phyloP scores from a whole-genome alignment of 2,329 filamentous ascomycete genomes.

The Dactylellina sp. region DNA sequence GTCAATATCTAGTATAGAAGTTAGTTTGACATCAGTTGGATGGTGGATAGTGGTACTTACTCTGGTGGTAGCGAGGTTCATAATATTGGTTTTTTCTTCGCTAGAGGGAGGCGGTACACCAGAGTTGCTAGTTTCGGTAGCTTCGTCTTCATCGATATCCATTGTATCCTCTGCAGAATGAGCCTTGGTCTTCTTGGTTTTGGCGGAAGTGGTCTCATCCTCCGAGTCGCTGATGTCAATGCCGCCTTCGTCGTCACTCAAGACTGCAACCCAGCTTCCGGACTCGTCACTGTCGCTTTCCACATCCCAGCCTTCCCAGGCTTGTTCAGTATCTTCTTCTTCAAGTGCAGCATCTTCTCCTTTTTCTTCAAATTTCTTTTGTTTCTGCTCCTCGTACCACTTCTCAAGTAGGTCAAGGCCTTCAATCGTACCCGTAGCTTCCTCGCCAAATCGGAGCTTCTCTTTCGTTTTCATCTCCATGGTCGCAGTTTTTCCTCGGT shows the following conservation, averaged over 20 bases:
- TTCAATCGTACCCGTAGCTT: conserved; percentile 83
- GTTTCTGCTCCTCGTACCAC: conserved; percentile 90
- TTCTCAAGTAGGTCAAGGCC: conserved; percentile 89
- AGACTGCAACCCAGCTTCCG: conserved; percentile 46
- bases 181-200: conserved; percentile 68
- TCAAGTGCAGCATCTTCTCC: conserved; percentile 74
- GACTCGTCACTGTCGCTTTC: conserved; percentile 77
- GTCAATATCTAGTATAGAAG: conserved; percentile 79
- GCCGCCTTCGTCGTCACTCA: conserved; percentile 61
- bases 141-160: conserved; percentile 57
- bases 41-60: conserved; percentile 44
- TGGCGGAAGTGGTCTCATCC: conserved; percentile 70
- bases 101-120: neutral
- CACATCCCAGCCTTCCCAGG: conserved; percentile 77
- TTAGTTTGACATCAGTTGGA: conserved; percentile 4
- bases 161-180: conserved; percentile 60
- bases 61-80: conserved; percentile 62
- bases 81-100: conserved; percentile 58
- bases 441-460: conserved; percentile 83
- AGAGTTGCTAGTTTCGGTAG: conserved; percentile 24
- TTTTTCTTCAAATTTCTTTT: conserved; percentile 72
- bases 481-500: conserved; percentile 89
- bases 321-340: conserved; percentile 69
- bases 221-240: conserved; percentile 80
- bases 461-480: conserved; percentile 82